Evolutionary conservation across 768 basidiomycete species (phyloP).

Genomic region (Lentinula detonsa): DNA sequence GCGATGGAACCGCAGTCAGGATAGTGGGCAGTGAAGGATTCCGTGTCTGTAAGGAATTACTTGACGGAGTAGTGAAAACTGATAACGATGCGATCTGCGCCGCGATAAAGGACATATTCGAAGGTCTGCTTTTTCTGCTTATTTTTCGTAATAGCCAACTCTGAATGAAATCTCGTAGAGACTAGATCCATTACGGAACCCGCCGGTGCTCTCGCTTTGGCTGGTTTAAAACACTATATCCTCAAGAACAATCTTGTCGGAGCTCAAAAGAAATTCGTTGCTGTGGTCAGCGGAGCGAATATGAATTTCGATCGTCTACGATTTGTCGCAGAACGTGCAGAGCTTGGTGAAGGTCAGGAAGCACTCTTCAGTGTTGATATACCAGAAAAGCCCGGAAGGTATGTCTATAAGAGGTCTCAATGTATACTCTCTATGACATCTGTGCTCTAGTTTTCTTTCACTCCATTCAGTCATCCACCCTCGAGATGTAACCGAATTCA

Average conservation of each 20-base stretch:
- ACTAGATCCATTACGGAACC: constrained; percentile 96
- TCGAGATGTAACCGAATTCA: constrained; percentile 91
- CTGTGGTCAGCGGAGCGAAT: constrained; percentile 91
- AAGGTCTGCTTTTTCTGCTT: constrained; percentile 49
- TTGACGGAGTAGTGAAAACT: constrained; percentile 80
- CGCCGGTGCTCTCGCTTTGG: constrained; percentile 88
- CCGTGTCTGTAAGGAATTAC: constrained; percentile 78
- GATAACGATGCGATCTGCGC: constrained; percentile 98
- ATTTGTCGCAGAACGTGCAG: constrained; percentile 98
- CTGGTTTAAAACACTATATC: constrained; percentile 88
- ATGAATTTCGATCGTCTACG: constrained; percentile 98
- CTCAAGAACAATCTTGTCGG: constrained; percentile 74
- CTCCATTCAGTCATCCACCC: constrained; percentile 87
- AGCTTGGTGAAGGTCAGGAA: constrained; percentile 93
- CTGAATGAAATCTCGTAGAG: constrained; percentile 40
- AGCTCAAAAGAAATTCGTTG: constrained; percentile 84
- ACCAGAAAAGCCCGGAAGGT: constrained; percentile 91
- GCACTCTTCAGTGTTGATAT: constrained; percentile 92
- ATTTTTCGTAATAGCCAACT: neutral
- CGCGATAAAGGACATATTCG: constrained; percentile 98
- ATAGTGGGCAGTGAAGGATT: constrained; percentile 94
- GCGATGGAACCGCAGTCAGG: constrained; percentile 96
- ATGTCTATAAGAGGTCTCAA: constrained; percentile 16
- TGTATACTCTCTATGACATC: constrained; percentile 3
- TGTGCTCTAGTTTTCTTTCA: constrained; percentile 64